phyloP scores from a whole-genome alignment of 371 early-diverging fungal species.

The Sporodiniella umbellata region DNA sequence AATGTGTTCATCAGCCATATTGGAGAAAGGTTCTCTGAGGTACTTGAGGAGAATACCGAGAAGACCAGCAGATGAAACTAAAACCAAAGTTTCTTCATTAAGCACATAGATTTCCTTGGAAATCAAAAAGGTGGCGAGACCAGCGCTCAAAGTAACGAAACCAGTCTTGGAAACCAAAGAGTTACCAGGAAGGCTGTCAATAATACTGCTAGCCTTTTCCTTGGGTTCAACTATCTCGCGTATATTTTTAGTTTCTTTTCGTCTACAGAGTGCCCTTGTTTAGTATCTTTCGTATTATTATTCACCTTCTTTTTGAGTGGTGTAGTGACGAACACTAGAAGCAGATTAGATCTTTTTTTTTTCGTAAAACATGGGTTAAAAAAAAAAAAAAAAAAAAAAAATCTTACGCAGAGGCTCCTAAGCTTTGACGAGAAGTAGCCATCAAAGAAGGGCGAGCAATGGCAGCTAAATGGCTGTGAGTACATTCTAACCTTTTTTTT shows the following conservation, averaged over 20 bases:
- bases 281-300: no score
- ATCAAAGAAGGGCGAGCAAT: conserved; percentile 23
- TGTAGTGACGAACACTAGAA: conserved; percentile 22
- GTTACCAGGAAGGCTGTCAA: conserved; percentile 91
- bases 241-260: no score
- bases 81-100: conserved; percentile 90
- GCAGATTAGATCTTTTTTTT: not conserved
- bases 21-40: conserved; percentile 31
- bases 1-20: conserved; percentile 84
- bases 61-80: conserved; percentile 73
- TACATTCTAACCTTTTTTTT: not conserved
- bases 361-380: no score
- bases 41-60: conserved; percentile 71
- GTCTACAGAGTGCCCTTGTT: no score
- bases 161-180: conserved; percentile 86
- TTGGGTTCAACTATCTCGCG: conserved; percentile 53
- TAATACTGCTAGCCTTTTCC: conserved; percentile 80
- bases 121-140: conserved; percentile 83
- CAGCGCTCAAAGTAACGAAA: conserved; percentile 80
- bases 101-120: conserved; percentile 96
- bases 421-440: conserved; percentile 20
- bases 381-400: no score
- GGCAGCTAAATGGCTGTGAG: conserved; percentile 16
- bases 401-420: conserved; percentile 31
- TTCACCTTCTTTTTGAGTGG: conserved; percentile 26